Conservation (phyloP, 129 eudicot species). For the Flaveria robusta region DNA sequence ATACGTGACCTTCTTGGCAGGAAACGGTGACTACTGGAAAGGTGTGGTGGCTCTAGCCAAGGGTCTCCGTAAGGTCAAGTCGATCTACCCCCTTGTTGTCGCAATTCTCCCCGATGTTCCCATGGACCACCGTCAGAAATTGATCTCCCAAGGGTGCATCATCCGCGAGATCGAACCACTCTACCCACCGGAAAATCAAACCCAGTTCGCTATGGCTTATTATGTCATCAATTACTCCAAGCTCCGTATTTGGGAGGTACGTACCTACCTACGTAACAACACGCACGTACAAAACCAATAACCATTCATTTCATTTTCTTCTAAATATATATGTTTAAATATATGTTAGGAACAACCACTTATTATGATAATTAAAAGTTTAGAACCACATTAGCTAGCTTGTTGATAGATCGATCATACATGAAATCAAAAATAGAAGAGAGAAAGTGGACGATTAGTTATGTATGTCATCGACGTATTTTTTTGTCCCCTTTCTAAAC, state of each 20-base stretch:
- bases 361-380: no score
- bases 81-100: slow-evolving; percentile 73
- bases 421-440: no score
- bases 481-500: no score
- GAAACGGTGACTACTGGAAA: slow-evolving; percentile 65
- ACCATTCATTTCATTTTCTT: no score
- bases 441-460: no score
- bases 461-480: no score
- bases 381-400: no score
- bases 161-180: slow-evolving; percentile 64
- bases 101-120: slow-evolving; percentile 84
- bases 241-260: slow-evolving; percentile 95
- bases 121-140: slow-evolving; percentile 58
- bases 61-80: slow-evolving; percentile 62
- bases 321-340: no score
- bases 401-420: no score
- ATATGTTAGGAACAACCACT: no score
- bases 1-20: slow-evolving; percentile 78
- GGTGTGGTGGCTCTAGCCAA: slow-evolving; percentile 82
- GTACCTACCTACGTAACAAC: no score
- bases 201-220: slow-evolving; percentile 68
- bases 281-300: no score
- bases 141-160: slow-evolving; percentile 69
- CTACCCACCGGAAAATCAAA: slow-evolving; percentile 54
- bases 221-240: slow-evolving; percentile 82